Conservation (phyloP, 1,284 basidiomycete genomes). For the Malassezia dermatis region DNA sequence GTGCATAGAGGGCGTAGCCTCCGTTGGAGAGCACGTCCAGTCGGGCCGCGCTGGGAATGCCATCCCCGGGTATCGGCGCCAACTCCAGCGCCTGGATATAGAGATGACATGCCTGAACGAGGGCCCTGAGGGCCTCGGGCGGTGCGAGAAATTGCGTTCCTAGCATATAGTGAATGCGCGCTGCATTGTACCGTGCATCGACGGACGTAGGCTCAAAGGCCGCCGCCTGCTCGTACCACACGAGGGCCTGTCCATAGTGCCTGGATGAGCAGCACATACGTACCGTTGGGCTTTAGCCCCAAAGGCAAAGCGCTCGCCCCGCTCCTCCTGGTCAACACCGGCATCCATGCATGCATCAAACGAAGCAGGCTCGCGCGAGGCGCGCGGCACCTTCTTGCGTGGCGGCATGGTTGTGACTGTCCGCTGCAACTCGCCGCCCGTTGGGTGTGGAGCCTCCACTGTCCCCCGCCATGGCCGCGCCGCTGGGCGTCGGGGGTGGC, state of each 20-base stretch:
- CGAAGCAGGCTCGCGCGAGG: conserved; percentile 1
- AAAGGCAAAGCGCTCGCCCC: conserved; percentile 10
- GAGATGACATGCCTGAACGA: not conserved
- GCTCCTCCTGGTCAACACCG: conserved; percentile 16
- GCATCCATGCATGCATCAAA: conserved; percentile 17
- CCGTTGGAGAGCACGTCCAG: conserved; percentile 13
- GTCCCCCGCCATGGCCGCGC: not conserved
- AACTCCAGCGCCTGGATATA: not conserved
- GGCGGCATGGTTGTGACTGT: conserved; percentile 1
- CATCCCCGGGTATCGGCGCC: not conserved
- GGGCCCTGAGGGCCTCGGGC: not conserved
- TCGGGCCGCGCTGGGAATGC: conserved; percentile 2
- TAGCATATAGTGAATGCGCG: conserved; percentile 13
- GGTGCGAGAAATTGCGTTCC: conserved; percentile 6
- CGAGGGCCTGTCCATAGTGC: conserved; percentile 3
- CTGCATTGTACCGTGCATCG: conserved; percentile 17
- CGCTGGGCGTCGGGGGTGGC: not conserved
- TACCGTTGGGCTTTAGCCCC: conserved; percentile 15
- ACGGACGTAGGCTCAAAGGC: not conserved
- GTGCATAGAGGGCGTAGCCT: conserved; percentile 7
- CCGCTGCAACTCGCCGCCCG: not conserved
- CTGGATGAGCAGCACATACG: not conserved
- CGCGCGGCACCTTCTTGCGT: not conserved
- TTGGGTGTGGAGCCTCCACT: not conserved
- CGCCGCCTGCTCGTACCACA: conserved; percentile 1